phyloP scores from a whole-genome alignment of 148 eudicot genomes.

The Rhododendron williamsianum region DNA sequence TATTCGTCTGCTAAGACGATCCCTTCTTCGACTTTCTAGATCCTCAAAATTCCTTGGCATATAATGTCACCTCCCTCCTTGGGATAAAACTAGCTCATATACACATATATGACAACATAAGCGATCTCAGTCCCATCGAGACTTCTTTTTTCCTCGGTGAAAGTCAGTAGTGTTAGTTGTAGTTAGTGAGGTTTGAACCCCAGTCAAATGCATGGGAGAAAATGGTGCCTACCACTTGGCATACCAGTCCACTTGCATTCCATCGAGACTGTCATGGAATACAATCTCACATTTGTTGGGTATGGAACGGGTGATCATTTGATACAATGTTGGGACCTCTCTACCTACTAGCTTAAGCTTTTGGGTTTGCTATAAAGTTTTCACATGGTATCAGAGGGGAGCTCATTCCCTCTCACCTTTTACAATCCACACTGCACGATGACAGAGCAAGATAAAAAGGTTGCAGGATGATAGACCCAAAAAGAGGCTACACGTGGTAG shows the following conservation, averaged over 20 bases:
- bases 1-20: too few species aligned
- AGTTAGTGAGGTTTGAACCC: too few species aligned
- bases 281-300: not conserved
- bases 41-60: too few species aligned
- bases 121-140: too few species aligned
- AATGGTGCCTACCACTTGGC: too few species aligned
- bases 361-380: not conserved
- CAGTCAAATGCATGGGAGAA: too few species aligned
- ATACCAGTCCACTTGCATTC: not conserved
- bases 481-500: not conserved
- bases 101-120: too few species aligned
- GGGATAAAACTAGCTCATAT: too few species aligned
- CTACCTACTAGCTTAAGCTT: not conserved
- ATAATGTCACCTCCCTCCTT: too few species aligned
- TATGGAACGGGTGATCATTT: not conserved
- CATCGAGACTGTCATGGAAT: not conserved
- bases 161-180: too few species aligned
- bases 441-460: not conserved
- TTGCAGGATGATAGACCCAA: not conserved
- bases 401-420: not conserved
- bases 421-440: not conserved
- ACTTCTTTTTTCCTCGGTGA: too few species aligned
- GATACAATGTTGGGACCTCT: not conserved
- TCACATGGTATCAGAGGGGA: not conserved
- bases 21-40: too few species aligned